Percentiles rank a stretch among this genome's conserved stretches.
These are phyloP conservation scores for Sophora flavescens DNA, from an alignment of 306 rosid species.

Conservation along the genomic window DNA sequence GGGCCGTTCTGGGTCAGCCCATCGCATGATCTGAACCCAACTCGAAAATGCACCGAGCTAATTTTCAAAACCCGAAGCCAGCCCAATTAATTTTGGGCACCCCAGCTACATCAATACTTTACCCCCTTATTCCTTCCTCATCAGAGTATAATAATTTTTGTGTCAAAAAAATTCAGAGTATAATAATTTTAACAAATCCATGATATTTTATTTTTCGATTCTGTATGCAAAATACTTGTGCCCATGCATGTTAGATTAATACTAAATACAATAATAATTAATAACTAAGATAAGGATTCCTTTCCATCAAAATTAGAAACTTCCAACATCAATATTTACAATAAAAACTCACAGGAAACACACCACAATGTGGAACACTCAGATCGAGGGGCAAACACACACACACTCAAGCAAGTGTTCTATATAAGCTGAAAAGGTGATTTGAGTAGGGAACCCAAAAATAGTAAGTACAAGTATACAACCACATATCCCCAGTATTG, in stretches of 20 bases:
- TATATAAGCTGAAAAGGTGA: conserved; percentile 11
- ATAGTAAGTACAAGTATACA: no score
- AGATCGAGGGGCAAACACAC: no score
- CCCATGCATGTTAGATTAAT: neutral
- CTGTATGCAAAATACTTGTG: neutral
- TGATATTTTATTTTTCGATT: neutral
- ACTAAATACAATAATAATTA: conserved; percentile 19
- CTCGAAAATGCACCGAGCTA: neutral
- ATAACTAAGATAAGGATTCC: neutral
- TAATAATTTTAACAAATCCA: no score
- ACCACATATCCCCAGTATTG: no score
- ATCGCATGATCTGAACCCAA: no score
- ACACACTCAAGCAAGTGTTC: neutral
- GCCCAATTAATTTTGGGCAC: no score
- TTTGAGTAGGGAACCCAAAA: conserved; percentile 39
- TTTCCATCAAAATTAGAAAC: conserved; percentile 4
- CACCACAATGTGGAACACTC: conserved; percentile 18
- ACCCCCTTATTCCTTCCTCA: no score
- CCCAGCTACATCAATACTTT: neutral
- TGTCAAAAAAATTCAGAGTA: no score
- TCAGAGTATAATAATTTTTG: no score
- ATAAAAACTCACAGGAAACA: neutral
- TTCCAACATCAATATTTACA: neutral
- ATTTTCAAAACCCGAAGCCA: no score
- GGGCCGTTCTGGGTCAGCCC: neutral